Evolutionary conservation across 108 stramenopile species (phyloP).

Genomic region (Pseudonitzschia delicatissima): DNA sequence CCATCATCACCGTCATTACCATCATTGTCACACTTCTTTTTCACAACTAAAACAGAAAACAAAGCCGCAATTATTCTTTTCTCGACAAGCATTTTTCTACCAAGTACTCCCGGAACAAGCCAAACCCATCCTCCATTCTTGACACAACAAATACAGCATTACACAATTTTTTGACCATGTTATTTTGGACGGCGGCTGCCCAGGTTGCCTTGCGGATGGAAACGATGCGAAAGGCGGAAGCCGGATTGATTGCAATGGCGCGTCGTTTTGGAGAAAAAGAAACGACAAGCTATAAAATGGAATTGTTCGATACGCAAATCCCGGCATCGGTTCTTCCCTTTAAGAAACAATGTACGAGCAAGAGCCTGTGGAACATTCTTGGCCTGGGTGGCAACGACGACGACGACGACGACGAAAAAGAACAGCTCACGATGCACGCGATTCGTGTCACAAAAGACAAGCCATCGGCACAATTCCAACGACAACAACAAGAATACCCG

Average conservation of each 20-base stretch:
- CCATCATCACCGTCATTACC: no score
- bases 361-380: no score
- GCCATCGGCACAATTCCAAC: background rate
- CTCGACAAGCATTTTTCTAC: no score
- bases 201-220: conserved; percentile 15
- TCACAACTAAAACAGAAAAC: no score
- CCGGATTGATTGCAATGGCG: conserved; percentile 46
- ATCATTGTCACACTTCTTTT: no score
- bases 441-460: conserved; percentile 29
- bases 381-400: background rate
- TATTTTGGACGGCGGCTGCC: conserved; percentile 8
- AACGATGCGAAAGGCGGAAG: conserved; percentile 47
- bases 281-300: conserved; percentile 13
- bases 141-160: no score
- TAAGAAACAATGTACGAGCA: conserved; percentile 12
- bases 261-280: conserved; percentile 1
- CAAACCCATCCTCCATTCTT: no score
- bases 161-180: no score
- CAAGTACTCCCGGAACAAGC: no score
- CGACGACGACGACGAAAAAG: conserved; percentile 24
- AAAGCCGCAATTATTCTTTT: no score
- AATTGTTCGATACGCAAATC: conserved; percentile 46
- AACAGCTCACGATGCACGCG: conserved; percentile 43
- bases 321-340: conserved; percentile 33
- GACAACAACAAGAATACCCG: conserved; percentile 41